A percentile compares a stretch with the other conserved stretches of the same genome.
phyloP scores from a whole-genome alignment of 2,329 filamentous ascomycete species.

The Botrytis elliptica region DNA sequence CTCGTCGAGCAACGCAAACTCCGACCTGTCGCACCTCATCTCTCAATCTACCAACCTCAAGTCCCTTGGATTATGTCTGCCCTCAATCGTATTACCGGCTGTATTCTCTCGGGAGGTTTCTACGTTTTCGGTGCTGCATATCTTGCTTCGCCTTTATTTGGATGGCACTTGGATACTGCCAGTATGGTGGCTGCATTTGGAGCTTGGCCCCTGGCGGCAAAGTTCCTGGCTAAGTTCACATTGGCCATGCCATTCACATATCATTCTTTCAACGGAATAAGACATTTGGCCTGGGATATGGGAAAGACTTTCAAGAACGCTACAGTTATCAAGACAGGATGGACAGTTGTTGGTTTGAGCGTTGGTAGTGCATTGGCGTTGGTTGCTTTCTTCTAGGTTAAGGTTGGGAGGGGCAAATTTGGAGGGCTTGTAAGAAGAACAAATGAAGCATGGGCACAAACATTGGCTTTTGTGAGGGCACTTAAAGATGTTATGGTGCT shows the following conservation, averaged over 20 bases:
- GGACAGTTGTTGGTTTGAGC: constrained; percentile 59
- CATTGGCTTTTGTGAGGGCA: background rate
- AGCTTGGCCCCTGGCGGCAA: constrained; percentile 56
- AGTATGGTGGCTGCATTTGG: constrained; percentile 64
- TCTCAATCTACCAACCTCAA: constrained; percentile 68
- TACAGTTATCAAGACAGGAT: constrained; percentile 64
- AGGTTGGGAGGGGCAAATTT: background rate
- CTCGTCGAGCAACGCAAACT: constrained; percentile 66
- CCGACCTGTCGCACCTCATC: constrained; percentile 68
- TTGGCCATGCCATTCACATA: constrained; percentile 66
- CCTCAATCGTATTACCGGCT: constrained; percentile 64
- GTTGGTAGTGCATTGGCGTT: constrained; percentile 45
- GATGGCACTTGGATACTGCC: constrained; percentile 66
- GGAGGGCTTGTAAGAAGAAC: constrained; percentile 2
- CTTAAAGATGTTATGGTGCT: background rate
- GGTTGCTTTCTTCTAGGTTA: constrained; percentile 32
- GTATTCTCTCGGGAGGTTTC: constrained; percentile 57
- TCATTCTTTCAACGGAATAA: constrained; percentile 66
- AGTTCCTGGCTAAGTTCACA: constrained; percentile 57
- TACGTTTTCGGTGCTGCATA: constrained; percentile 69
- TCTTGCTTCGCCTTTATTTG: constrained; percentile 61
- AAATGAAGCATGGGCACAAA: background rate
- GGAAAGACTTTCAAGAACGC: constrained; percentile 61
- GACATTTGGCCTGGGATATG: constrained; percentile 70
- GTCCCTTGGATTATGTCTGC: constrained; percentile 64